Conservation (phyloP, 1,139 yeast genomes). For the Protomyces macrosporus region DNA sequence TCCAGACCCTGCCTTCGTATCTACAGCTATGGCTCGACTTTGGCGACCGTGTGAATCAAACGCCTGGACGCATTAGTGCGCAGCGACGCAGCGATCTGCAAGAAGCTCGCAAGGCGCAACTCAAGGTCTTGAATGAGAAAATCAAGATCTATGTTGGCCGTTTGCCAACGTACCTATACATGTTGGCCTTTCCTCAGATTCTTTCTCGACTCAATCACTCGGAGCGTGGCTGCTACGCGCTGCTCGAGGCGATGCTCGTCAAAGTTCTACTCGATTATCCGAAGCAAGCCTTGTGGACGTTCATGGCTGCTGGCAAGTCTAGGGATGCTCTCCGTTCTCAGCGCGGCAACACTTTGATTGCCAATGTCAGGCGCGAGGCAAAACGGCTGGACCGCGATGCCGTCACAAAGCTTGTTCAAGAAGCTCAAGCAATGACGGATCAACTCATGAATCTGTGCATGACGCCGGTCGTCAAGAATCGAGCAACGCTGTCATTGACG, state of each 20-base stretch:
- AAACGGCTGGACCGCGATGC: conserved; percentile 2
- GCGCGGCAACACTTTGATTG: conserved; percentile 49
- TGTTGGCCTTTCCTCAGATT: conserved; percentile 78
- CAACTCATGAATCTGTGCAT: conserved; percentile 39
- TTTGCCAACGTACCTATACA: conserved; percentile 65
- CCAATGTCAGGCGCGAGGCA: conserved; percentile 22
- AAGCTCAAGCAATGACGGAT: conserved; percentile 37
- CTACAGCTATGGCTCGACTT: conserved; percentile 90
- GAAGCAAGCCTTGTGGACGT: conserved; percentile 76
- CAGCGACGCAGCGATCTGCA: conserved; percentile 32
- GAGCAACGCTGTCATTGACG: conserved; percentile 41
- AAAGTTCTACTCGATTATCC: conserved; percentile 64
- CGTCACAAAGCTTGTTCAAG: conserved; percentile 30
- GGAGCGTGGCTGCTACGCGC: conserved; percentile 52
- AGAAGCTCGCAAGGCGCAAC: conserved; percentile 19
- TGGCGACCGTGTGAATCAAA: conserved; percentile 41
- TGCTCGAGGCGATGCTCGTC: conserved; percentile 54
- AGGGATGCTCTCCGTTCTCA: conserved; percentile 53
- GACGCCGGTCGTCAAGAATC: conserved; percentile 40
- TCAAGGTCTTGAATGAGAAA: conserved; percentile 37
- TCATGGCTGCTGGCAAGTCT: conserved; percentile 68
- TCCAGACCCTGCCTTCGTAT: conserved; percentile 83
- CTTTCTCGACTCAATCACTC: conserved; percentile 71
- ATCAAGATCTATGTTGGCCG: conserved; percentile 44
- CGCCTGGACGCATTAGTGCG: conserved; percentile 22